These are phyloP conservation scores for Leccinum subgranulosum DNA, from an alignment of 768 basidiomycete species.

Conservation along the genomic window DNA sequence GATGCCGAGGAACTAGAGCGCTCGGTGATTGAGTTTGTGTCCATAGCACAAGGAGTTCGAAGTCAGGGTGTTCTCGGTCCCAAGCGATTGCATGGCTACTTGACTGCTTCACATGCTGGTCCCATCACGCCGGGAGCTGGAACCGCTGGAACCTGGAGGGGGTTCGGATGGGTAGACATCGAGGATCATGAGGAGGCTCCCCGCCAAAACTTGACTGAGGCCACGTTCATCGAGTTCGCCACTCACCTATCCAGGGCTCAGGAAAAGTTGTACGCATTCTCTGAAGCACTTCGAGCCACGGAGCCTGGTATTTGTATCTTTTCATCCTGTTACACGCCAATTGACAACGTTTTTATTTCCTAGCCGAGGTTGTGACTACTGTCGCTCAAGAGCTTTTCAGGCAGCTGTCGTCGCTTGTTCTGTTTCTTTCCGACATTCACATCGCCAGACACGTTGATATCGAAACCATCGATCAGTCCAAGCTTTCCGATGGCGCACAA, in stretches of 20 bases:
- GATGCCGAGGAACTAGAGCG: slow-evolving; percentile 74
- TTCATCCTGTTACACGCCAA: not conserved
- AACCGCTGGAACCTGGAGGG: slow-evolving; percentile 49
- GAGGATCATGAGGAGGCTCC: slow-evolving; percentile 34
- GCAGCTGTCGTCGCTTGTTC: slow-evolving; percentile 40
- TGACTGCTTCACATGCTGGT: slow-evolving; percentile 37
- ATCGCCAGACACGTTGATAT: slow-evolving; percentile 52
- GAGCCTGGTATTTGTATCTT: slow-evolving; percentile 17
- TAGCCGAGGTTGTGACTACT: slow-evolving; percentile 22
- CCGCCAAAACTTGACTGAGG: slow-evolving; percentile 23
- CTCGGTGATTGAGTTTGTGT: slow-evolving; percentile 63
- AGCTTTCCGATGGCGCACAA: slow-evolving; percentile 32
- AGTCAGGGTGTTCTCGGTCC: slow-evolving; percentile 23
- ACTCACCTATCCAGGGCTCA: slow-evolving; percentile 25
- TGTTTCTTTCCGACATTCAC: slow-evolving; percentile 46
- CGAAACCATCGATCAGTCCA: slow-evolving; percentile 36
- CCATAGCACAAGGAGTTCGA: slow-evolving; percentile 51
- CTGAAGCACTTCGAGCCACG: slow-evolving; percentile 17
- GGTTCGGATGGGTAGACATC: slow-evolving; percentile 47
- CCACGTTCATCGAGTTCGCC: slow-evolving; percentile 35
- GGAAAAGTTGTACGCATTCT: slow-evolving; percentile 24
- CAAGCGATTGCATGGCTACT: slow-evolving; percentile 37
- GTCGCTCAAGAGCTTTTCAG: slow-evolving; percentile 34
- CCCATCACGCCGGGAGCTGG: slow-evolving; percentile 48
- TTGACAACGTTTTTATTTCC: slow-evolving; percentile 1